Evolutionary conservation across 176 grass and related monocot genomes (phyloP).

Genomic region (Rhynchospora pubera): DNA sequence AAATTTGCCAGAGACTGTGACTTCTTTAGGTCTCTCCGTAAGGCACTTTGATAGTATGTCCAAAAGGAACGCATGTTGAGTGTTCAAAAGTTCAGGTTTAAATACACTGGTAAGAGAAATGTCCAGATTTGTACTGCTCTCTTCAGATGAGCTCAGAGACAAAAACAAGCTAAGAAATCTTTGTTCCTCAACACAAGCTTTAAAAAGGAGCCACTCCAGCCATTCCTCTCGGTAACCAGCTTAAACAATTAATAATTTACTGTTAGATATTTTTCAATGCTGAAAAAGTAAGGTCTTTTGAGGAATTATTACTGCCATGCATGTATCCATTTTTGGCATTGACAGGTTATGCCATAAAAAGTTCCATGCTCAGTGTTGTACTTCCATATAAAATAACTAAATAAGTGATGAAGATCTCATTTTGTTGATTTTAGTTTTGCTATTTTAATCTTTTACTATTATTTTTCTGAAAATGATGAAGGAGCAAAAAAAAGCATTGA

Average conservation of each 20-base stretch:
- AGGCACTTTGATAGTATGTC: slow-evolving; percentile 61
- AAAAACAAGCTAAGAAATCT: slow-evolving; percentile 50
- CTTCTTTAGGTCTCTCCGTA: slow-evolving; percentile 59
- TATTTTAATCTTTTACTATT: background rate
- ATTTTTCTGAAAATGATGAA: background rate
- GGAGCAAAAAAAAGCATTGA: background rate
- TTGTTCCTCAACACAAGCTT: slow-evolving; percentile 67
- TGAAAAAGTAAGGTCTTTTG: background rate
- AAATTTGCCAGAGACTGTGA: slow-evolving; percentile 39
- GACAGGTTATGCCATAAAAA: background rate
- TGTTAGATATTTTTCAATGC: background rate
- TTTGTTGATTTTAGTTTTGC: background rate
- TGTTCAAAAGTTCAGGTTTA: slow-evolving; percentile 16
- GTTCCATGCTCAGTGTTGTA: background rate
- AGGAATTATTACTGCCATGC: background rate
- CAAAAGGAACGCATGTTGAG: slow-evolving; percentile 60
- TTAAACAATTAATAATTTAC: slow-evolving; percentile 24
- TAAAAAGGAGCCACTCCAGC: slow-evolving; percentile 86
- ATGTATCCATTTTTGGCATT: background rate
- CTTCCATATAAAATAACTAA: background rate
- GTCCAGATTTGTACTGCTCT: background rate
- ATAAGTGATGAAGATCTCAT: background rate
- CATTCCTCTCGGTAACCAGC: slow-evolving; percentile 79
- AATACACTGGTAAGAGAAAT: slow-evolving; percentile 7
- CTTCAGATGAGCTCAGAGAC: slow-evolving; percentile 32